Evolutionary conservation across 179 eudicot genomes (phyloP).

Genomic region (Beta lomatogona): DNA sequence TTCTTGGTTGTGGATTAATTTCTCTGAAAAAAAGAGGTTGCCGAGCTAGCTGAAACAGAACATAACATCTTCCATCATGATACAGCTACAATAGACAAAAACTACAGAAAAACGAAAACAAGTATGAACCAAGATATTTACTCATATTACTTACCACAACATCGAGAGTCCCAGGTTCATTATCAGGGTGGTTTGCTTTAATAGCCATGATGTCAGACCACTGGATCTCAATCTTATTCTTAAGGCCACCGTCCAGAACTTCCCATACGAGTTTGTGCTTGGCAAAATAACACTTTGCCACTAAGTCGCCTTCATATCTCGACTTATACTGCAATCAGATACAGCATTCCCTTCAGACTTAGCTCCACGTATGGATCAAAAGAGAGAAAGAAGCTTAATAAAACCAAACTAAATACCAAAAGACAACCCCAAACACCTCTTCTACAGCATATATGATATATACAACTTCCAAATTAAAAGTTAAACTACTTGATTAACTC

Average conservation of each 20-base stretch:
- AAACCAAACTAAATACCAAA: not conserved
- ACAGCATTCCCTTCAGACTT: not conserved
- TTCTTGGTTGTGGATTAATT: constrained; percentile 96
- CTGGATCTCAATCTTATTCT: constrained; percentile 94
- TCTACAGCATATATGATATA: not conserved
- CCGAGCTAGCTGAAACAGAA: constrained; percentile 61
- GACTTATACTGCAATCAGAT: constrained; percentile 64
- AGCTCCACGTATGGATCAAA: not conserved
- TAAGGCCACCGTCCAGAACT: constrained; percentile 90
- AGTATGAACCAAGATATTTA: not conserved
- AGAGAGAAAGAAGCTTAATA: not conserved
- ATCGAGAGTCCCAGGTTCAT: constrained; percentile 77
- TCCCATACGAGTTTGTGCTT: constrained; percentile 98
- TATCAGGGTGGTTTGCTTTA: constrained; percentile 73
- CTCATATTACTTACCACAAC: constrained; percentile 61
- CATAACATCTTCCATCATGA: constrained; percentile 19
- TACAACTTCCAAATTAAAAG: too few relatives aligned
- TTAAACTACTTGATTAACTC: not conserved
- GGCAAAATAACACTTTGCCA: constrained; percentile 93
- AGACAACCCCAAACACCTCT: not conserved
- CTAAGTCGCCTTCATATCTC: constrained; percentile 90
- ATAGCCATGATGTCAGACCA: constrained; percentile 94
- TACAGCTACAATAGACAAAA: constrained; percentile 8
- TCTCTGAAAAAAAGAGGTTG: constrained; percentile 90
- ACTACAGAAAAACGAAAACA: not conserved